Evolutionary conservation across 345 rosid genomes (phyloP).

Genomic region (Pistacia integerrima): DNA sequence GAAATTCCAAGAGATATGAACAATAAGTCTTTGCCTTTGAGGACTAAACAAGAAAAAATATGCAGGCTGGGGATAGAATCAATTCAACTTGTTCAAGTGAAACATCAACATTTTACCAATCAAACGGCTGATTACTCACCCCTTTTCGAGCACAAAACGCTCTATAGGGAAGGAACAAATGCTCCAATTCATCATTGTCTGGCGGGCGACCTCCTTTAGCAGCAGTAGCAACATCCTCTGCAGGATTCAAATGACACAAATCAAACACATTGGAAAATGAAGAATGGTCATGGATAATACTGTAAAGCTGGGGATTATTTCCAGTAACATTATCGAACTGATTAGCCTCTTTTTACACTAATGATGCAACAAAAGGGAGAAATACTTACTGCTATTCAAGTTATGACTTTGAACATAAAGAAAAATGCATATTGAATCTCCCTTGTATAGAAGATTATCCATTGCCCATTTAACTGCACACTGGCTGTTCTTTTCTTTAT

Average conservation of each 20-base stretch:
- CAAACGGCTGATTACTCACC: constrained; percentile 33
- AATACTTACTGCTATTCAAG: constrained; percentile 29
- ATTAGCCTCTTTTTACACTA: too few species aligned
- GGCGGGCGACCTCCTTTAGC: constrained; percentile 49
- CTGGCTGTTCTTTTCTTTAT: constrained; percentile 53
- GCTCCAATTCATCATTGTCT: constrained; percentile 47
- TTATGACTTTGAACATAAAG: constrained; percentile 42
- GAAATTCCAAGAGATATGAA: constrained; percentile 16
- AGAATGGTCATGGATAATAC: not conserved
- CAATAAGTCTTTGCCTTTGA: not conserved
- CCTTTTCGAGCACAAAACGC: constrained; percentile 79
- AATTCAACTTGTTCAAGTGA: not conserved
- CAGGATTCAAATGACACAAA: not conserved
- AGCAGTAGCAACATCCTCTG: constrained; percentile 30
- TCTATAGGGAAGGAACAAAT: constrained; percentile 64
- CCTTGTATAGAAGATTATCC: constrained; percentile 39
- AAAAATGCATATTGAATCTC: constrained; percentile 31
- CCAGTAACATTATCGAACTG: too few species aligned
- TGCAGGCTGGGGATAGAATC: not conserved
- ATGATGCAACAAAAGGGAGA: too few species aligned
- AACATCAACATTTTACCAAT: not conserved
- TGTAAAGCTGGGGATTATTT: too few species aligned
- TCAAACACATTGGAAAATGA: not conserved
- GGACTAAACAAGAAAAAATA: not conserved
- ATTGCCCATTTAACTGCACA: constrained; percentile 59